These are phyloP conservation scores for Pneumocystis canis DNA, from an alignment of 1,139 yeast species.

Conservation along the genomic window DNA sequence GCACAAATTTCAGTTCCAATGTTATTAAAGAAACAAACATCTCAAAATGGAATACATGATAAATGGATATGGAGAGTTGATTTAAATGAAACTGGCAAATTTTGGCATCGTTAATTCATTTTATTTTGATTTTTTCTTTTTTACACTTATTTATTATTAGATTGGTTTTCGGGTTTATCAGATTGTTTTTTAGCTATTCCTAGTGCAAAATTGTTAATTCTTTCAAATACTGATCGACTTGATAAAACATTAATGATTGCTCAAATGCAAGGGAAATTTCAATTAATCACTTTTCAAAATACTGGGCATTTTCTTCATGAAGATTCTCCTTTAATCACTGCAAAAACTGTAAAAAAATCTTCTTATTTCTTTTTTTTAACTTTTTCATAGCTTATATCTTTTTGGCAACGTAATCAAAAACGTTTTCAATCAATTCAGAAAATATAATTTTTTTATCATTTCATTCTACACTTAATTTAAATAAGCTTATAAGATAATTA, in stretches of 20 bases:
- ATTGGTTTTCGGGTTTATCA: conserved; percentile 73
- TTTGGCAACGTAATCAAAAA: neutral
- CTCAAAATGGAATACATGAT: conserved; percentile 14
- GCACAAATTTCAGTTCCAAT: conserved; percentile 72
- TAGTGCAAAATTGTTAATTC: conserved; percentile 53
- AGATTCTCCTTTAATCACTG: conserved; percentile 61
- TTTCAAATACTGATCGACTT: conserved; percentile 83
- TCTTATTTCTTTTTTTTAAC: neutral
- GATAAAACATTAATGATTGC: conserved; percentile 80
- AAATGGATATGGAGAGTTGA: conserved; percentile 47
- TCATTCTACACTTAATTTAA: too few species aligned
- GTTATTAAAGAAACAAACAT: conserved; percentile 25
- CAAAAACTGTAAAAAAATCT: conserved; percentile 21
- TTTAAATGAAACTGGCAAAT: conserved; percentile 43
- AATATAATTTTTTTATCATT: too few species aligned
- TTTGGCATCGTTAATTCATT: conserved; percentile 49
- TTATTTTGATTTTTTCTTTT: neutral
- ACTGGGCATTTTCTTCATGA: conserved; percentile 91
- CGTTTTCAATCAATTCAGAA: neutral
- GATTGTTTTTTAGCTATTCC: conserved; percentile 39
- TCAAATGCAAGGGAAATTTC: conserved; percentile 87
- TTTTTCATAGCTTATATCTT: neutral
- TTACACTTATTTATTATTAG: conserved; percentile 3
- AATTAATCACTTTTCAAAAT: conserved; percentile 64
- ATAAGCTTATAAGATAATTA: too few species aligned